A percentile compares a stretch with the other conserved stretches of the same genome.
These are phyloP conservation scores for Raddia distichophylla DNA, from an alignment of 176 grass and related monocot genomes.

Conservation along the genomic window DNA sequence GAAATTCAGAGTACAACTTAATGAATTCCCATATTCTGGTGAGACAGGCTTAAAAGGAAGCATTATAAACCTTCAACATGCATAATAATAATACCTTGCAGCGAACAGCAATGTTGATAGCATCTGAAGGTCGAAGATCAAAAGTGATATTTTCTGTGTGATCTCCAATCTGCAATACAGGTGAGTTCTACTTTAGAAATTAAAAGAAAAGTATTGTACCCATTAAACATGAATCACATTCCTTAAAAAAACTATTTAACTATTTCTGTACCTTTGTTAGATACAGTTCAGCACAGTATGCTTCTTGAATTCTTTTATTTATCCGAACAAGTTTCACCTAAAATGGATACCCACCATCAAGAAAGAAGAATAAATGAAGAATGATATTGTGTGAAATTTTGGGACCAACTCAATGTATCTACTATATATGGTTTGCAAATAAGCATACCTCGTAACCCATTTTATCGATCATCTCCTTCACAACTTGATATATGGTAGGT, in stretches of 20 bases:
- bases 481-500: slow-evolving; percentile 91
- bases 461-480: slow-evolving; percentile 79
- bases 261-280: slow-evolving; percentile 64
- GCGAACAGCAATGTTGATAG: slow-evolving; percentile 93
- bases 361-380: slow-evolving; percentile 1
- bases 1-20: background rate
- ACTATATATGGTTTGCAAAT: background rate
- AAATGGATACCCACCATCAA: slow-evolving; percentile 25
- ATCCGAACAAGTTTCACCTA: slow-evolving; percentile 87
- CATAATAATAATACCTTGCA: slow-evolving; percentile 72
- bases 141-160: slow-evolving; percentile 68
- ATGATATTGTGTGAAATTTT: background rate
- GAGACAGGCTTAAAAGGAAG: background rate
- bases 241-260: background rate
- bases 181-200: slow-evolving; percentile 34
- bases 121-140: slow-evolving; percentile 92
- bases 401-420: background rate
- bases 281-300: slow-evolving; percentile 87
- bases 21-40: background rate
- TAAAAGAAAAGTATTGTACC: background rate
- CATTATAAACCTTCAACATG: background rate
- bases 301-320: slow-evolving; percentile 92
- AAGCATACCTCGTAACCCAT: slow-evolving; percentile 84
- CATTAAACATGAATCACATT: slow-evolving; percentile 29
- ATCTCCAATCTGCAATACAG: slow-evolving; percentile 60